These are phyloP conservation scores for Starmerella lactis-condensi DNA, from an alignment of 805 yeast genomes.

Conservation along the genomic window DNA sequence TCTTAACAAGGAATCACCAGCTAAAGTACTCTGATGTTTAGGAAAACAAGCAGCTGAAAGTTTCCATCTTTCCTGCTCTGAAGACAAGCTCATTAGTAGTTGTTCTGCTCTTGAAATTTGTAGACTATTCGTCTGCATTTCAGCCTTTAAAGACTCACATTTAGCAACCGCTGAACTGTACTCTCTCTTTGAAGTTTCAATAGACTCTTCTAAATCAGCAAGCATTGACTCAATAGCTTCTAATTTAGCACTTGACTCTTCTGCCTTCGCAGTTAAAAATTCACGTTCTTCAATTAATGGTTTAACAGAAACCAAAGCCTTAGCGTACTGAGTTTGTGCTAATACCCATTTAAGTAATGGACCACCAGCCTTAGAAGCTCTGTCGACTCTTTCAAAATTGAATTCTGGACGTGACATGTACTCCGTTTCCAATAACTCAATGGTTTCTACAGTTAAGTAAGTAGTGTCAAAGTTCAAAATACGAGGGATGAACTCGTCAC, in stretches of 20 bases:
- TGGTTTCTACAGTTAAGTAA: conserved; percentile 36
- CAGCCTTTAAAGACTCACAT: conserved; percentile 52
- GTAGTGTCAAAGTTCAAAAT: conserved; percentile 61
- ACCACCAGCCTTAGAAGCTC: conserved; percentile 93
- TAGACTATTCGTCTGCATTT: conserved; percentile 41
- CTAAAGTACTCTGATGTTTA: conserved; percentile 27
- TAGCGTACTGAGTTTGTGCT: conserved; percentile 68
- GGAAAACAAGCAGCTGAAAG: conserved; percentile 35
- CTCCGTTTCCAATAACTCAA: conserved; percentile 36
- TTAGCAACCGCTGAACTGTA: conserved; percentile 66
- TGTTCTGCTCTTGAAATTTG: conserved; percentile 45
- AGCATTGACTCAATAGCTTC: conserved; percentile 71
- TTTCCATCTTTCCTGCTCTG: conserved; percentile 65
- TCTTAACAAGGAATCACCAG: conserved; percentile 48
- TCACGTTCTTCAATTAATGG: conserved; percentile 56
- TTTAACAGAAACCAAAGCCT: conserved; percentile 48
- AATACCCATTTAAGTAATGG: conserved; percentile 76
- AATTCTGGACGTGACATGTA: conserved; percentile 49
- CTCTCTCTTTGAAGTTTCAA: conserved; percentile 43
- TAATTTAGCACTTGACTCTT: conserved; percentile 29
- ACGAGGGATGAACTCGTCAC: conserved; percentile 71
- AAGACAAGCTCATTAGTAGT: conserved; percentile 43
- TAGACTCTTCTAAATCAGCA: conserved; percentile 46
- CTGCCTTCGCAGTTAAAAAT: conserved; percentile 39
- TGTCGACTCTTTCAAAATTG: conserved; percentile 51